Evolutionary conservation across 306 rosid species (phyloP).

Genomic region (Vigna unguiculata): DNA sequence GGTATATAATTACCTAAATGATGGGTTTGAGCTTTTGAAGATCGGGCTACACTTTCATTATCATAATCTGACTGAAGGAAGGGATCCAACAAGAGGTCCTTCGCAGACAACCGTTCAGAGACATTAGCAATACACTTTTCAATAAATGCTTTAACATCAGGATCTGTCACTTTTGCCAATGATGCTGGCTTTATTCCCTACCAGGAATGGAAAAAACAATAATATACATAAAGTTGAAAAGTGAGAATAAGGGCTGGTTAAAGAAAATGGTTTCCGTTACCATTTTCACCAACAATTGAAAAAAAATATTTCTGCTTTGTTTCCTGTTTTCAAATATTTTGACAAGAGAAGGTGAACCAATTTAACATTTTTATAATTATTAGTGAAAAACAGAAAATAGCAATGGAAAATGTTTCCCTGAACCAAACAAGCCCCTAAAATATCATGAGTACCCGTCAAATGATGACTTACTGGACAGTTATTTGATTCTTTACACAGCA

Average conservation of each 20-base stretch:
- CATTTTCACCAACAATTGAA: background rate
- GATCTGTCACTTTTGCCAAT: constrained; percentile 76
- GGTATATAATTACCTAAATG: constrained; percentile 50
- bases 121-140: constrained; percentile 85
- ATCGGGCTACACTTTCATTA: constrained; percentile 59
- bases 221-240: constrained; percentile 17
- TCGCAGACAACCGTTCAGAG: constrained; percentile 84
- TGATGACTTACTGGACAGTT: constrained; percentile 36
- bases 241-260: background rate
- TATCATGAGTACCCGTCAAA: constrained; percentile 15
- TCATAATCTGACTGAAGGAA: constrained; percentile 75
- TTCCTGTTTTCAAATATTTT: constrained; percentile 10
- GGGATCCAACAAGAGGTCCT: constrained; percentile 81
- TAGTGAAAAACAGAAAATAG: background rate
- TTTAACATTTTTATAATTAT: background rate
- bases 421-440: background rate
- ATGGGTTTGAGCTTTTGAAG: constrained; percentile 45
- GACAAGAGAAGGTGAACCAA: background rate
- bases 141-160: constrained; percentile 74
- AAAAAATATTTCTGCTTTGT: background rate
- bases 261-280: constrained; percentile 27
- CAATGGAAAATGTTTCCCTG: background rate
- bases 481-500: constrained; percentile 35
- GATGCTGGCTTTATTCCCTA: constrained; percentile 97
- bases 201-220: constrained; percentile 48